Base-by-base conservation (phyloP, 352 stramenopile species). In the Phytopythium boreale region DNA sequence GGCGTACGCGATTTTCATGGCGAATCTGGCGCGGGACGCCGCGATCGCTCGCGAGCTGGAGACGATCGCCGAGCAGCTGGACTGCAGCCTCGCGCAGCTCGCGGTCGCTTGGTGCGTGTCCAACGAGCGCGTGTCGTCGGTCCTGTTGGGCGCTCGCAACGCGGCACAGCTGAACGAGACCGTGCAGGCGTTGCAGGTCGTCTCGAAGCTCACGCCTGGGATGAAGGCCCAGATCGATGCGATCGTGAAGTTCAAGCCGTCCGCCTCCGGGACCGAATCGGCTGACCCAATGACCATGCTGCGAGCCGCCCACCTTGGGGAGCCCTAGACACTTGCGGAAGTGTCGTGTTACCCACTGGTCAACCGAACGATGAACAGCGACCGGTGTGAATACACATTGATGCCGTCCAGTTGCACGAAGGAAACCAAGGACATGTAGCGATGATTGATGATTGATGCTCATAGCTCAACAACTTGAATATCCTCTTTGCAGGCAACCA, bases 131-230 rank as follows among this genome's bases (percentile, higher is more conserved):
- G 78, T 87, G 11, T 79, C 69, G 31, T 81, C 68, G 4, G 76
- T 88, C 17, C 62, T 89, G 2, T 49, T 83, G 26, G 80, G 78
- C 15, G 87, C 71, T 4, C 80, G 75, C 29, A 57, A 67, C 9
- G 6, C 52, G 24, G 34, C 57, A 9, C 81, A 90, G 63, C 59
- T 90, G 11, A 68, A 82, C n/a, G 73, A 90, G 37, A 90, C 90
- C 64, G 20, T 90, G 24, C 67, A 74, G 26, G 72, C 76, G 17
- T 49, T 87, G 26, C 52, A 63, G 12, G 51, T 88, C 17, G 17
- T 77, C 8, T 14, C 19, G 20, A 78, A 82, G 64, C 24, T 90
- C n/a, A 90, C 80, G 0, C 67, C 70, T 0, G 68, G 80, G 12
- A 43, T 84, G 39, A 85, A 87, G 64, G 62, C 34, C 3, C 49